Conservation (phyloP, 805 yeast species). For the Metschnikowia orientalis region DNA sequence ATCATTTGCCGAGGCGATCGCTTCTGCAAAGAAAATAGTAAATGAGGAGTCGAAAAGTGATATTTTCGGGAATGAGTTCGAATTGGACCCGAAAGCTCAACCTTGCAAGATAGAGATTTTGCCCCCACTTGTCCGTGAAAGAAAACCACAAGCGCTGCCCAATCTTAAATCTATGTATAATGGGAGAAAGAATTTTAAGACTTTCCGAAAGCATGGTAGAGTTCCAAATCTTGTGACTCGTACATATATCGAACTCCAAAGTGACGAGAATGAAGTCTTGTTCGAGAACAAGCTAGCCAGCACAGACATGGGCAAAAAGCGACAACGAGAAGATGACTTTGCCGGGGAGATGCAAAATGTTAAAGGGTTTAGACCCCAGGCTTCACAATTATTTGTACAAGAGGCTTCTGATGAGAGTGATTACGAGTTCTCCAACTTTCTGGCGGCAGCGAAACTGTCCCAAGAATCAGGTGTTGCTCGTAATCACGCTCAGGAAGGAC, state of each 20-base stretch:
- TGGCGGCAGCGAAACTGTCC: no score
- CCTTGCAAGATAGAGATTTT: no score
- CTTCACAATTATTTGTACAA: slow-evolving; percentile 14
- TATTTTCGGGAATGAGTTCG: slow-evolving; percentile 9
- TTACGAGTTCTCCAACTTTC: background rate
- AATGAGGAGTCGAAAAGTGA: no score
- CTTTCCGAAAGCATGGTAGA: slow-evolving; percentile 10
- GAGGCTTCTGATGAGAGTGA: slow-evolving; percentile 7
- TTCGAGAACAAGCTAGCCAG: slow-evolving; percentile 5
- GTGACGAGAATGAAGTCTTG: slow-evolving; percentile 8
- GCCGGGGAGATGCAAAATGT: slow-evolving; percentile 15
- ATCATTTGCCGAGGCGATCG: no score
- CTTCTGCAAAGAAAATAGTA: no score
- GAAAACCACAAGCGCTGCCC: background rate
- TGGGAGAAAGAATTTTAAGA: slow-evolving; percentile 17
- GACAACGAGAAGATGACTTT: slow-evolving; percentile 7
- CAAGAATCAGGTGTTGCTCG: background rate
- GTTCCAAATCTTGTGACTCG: slow-evolving; percentile 11
- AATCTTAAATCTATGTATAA: slow-evolving; percentile 1
- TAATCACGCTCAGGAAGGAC: no score
- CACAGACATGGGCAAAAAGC: background rate
- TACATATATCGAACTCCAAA: slow-evolving; percentile 13
- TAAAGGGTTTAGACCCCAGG: slow-evolving; percentile 15
- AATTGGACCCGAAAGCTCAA: no score
- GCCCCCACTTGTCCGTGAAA: background rate